Evolutionary conservation across 164 flowering plant species (phyloP), one percentile per base, ranked within the genome.

Genomic region (Aristolochia californica): DNA sequence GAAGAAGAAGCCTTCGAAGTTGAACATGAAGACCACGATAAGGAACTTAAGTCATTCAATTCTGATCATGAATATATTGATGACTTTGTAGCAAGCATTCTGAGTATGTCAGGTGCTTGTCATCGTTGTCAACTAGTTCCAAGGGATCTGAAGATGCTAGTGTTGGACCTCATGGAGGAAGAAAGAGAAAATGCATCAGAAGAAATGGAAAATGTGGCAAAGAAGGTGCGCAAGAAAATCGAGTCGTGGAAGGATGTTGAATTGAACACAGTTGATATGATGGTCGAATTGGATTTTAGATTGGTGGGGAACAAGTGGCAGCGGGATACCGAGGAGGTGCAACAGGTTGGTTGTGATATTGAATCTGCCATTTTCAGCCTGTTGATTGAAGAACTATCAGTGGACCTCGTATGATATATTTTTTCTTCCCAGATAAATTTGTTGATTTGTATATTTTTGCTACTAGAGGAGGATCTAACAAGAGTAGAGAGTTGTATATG

Each of bases 251-350:
- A 76, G 61, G 79, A 79, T 20, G 90, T 76, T 43, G 78, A 79
- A 26, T 66, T 74, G 1, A 76, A 79, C 76, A 85, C 87, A 27
- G 79, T 83, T 10, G 89, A 87, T 66, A 80, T 80, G 95, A 87
- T 87, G 88, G 83, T 90, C n/a, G 91, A 77, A 28, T 60, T 75
- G 60, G 91, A 85, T 57, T 73, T 85, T 24, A 77, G 61, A 48
- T 72, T 56, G 18, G 83, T 80, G 38, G 10, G 58, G 5, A 70
- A 70, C 43, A 78, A 51, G 25, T 87, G 95, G 95, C 77, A 57
- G 61, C 76, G 55, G 45, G 54, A 55, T 34, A 58, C 58, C 2
- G 77, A 73, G 56, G 77, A 83, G 61, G 53, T 74, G 44, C 55
- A 45, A 45, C 80, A 75, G 52, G 59, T 53, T 0, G 80, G 75